These are phyloP conservation scores for Arachnomyces sp. DNA, from an alignment of 2,329 filamentous ascomycete species.

Conservation along the genomic window DNA sequence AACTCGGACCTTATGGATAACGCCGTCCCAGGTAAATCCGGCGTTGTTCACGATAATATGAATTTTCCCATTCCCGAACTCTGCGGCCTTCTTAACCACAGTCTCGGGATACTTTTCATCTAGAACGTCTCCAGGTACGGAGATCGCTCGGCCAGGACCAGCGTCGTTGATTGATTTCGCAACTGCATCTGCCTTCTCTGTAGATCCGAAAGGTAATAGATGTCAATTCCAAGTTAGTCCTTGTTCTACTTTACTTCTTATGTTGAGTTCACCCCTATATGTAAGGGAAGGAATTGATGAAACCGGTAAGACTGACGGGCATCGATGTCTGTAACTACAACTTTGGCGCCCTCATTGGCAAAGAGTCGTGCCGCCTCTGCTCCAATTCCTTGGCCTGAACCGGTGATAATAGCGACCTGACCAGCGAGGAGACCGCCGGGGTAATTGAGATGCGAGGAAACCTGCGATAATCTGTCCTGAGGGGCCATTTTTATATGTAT, in stretches of 20 bases:
- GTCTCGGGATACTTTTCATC: slow-evolving; percentile 60
- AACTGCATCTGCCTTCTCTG: slow-evolving; percentile 61
- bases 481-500: slow-evolving; percentile 29
- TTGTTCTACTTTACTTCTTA: no score
- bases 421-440: slow-evolving; percentile 69
- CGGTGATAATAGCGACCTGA: slow-evolving; percentile 81
- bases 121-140: slow-evolving; percentile 69
- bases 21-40: slow-evolving; percentile 86
- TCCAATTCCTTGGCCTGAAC: slow-evolving; percentile 78
- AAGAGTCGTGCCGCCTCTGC: slow-evolving; percentile 75
- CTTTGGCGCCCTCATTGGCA: slow-evolving; percentile 79
- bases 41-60: slow-evolving; percentile 90
- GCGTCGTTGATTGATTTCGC: slow-evolving; percentile 60
- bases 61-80: slow-evolving; percentile 78
- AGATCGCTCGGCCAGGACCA: slow-evolving; percentile 57
- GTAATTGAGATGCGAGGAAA: slow-evolving; percentile 72
- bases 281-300: neutral
- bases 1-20: slow-evolving; percentile 67
- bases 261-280: slow-evolving; percentile 1
- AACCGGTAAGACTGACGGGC: slow-evolving; percentile 40
- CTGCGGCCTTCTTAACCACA: slow-evolving; percentile 66
- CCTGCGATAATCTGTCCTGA: slow-evolving; percentile 56
- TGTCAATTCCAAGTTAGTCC: no score
- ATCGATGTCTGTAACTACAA: slow-evolving; percentile 78
- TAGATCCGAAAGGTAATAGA: slow-evolving; percentile 12